phyloP scores from a whole-genome alignment of 2,329 filamentous ascomycete genomes.

The Penicillium frequentans region DNA sequence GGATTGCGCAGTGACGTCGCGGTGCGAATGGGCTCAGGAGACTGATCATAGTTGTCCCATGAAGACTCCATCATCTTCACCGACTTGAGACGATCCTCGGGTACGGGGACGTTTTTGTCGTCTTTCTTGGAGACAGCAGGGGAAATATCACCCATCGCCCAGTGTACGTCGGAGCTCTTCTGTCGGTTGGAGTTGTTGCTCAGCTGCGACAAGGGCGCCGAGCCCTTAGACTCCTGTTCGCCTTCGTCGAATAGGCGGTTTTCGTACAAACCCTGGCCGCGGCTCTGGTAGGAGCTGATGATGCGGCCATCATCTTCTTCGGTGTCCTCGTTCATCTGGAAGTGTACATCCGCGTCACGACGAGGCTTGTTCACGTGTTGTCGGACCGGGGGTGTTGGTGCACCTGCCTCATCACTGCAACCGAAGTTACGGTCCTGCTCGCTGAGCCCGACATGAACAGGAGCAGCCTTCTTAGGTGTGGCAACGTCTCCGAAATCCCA shows the following conservation, averaged over 20 bases:
- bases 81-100: constrained; percentile 65
- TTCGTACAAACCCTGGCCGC: constrained; percentile 71
- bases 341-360: constrained; percentile 78
- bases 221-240: constrained; percentile 27
- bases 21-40: constrained; percentile 31
- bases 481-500: constrained; percentile 77
- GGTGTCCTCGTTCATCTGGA: constrained; percentile 74
- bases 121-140: constrained; percentile 35
- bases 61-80: constrained; percentile 70
- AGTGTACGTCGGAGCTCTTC: constrained; percentile 78
- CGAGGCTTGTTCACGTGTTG: constrained; percentile 67
- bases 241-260: constrained; percentile 68
- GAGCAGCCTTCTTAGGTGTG: constrained; percentile 74
- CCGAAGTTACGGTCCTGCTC: constrained; percentile 77
- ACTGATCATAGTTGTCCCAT: constrained; percentile 47
- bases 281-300: constrained; percentile 60
- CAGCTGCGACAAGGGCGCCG: constrained; percentile 53
- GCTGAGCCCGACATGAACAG: constrained; percentile 55
- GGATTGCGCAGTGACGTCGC: constrained; percentile 26
- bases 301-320: constrained; percentile 42
- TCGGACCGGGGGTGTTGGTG: constrained; percentile 46
- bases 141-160: constrained; percentile 65
- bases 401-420: constrained; percentile 62
- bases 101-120: constrained; percentile 45
- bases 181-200: constrained; percentile 71